phyloP scores from a whole-genome alignment of 2,329 filamentous ascomycete species.

The Claviceps humidiphila region DNA sequence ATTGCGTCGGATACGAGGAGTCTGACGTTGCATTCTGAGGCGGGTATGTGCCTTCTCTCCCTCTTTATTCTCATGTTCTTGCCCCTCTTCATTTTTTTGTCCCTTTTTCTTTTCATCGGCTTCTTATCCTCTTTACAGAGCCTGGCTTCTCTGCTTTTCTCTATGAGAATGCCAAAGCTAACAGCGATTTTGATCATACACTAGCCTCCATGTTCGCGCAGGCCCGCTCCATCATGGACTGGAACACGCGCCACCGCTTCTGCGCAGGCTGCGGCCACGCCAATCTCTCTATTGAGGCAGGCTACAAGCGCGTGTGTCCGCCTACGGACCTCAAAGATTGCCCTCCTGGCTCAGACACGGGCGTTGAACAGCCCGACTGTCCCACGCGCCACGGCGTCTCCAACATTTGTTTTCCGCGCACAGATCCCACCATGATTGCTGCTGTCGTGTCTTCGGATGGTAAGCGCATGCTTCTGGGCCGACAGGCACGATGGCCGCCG shows the following conservation, averaged over 20 bases:
- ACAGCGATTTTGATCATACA: background rate
- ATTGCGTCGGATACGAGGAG: slow-evolving; percentile 56
- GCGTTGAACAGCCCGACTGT: slow-evolving; percentile 38
- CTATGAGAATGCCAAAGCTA: background rate
- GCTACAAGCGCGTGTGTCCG: slow-evolving; percentile 70
- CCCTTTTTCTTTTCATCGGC: background rate
- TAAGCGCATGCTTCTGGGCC: slow-evolving; percentile 66
- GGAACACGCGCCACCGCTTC: slow-evolving; percentile 87
- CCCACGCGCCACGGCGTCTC: slow-evolving; percentile 73
- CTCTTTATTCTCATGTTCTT: background rate
- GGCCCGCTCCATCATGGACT: slow-evolving; percentile 77
- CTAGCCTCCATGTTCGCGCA: slow-evolving; percentile 86
- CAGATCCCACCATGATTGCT: slow-evolving; percentile 91
- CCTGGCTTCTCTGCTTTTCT: background rate
- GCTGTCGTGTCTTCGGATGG: slow-evolving; percentile 76
- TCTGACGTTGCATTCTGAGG: slow-evolving; percentile 44
- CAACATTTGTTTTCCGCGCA: slow-evolving; percentile 84
- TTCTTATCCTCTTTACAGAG: background rate
- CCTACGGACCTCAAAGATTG: slow-evolving; percentile 47
- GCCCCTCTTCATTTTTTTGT: no score
- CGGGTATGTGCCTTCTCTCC: slow-evolving; percentile 35
- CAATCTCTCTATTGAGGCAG: slow-evolving; percentile 66
- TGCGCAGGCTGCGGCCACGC: slow-evolving; percentile 78
- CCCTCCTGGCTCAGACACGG: slow-evolving; percentile 13
- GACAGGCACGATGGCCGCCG: slow-evolving; percentile 70